Base-by-base conservation (phyloP, 208 protist species). In the Trypanosoma rangeli region DNA sequence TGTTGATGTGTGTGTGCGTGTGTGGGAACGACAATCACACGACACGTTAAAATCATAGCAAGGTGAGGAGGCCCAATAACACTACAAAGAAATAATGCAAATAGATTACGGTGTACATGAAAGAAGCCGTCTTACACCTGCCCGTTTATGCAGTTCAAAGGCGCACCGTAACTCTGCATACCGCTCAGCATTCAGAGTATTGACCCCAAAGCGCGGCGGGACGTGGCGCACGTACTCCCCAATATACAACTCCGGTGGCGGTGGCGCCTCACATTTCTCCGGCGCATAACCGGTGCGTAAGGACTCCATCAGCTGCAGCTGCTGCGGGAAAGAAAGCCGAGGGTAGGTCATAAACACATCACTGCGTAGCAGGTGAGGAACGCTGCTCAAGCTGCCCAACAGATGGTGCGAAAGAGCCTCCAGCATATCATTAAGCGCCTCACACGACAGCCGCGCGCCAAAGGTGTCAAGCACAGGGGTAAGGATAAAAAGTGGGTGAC, bases 311-410 rank as follows among this genome's bases (percentile, higher is more conserved):
- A 90, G 31, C 26, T 64, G 66, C 39, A 64, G 29, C 64, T 90
- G 85, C 65, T 83, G 74, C 20, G 49, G 53, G 5, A 84, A 44
- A 2, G 77, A 50, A 56, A 79, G 76, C 24, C 64, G 61, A 10
- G 74, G 72, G 62, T 87, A 91, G 0, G 83, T 82, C 76, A 92
- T 89, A 54, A 94, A 64, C 44, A 94, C 85, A 70, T 94, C 89
- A 63, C 84, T 85, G 1, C 87, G 86, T 4, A 92, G 55, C 20
- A 80, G n/a, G 16, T 76, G 80, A 0, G 85, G 79, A 24, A 93
- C 54, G 15, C 44, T 18, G 22, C 55, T 44, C 37, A 92, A 56
- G 48, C 60, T 65, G 0, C 70, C 66, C 29, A 76, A 68, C n/a
- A 79, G 42, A 15, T 60, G 53, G 0, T 42, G 57, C 10, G 83